These are phyloP conservation scores for Lonicera japonica DNA, from an alignment of 129 eudicot species.

Conservation along the genomic window DNA sequence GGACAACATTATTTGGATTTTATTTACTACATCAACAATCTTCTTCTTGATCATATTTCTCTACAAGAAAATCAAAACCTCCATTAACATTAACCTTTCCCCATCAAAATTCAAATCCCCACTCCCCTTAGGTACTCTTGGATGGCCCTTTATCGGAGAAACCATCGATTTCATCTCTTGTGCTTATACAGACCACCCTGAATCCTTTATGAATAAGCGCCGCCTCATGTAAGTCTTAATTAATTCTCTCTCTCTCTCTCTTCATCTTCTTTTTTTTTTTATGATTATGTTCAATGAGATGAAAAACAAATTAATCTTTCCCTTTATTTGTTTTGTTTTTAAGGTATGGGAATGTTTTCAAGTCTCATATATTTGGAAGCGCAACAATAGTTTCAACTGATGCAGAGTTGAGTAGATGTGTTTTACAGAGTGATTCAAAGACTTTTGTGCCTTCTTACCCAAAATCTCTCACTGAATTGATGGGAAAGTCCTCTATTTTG, in stretches of 20 bases:
- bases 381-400: slow-evolving; percentile 82
- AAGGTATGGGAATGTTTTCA: slow-evolving; percentile 95
- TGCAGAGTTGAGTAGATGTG: slow-evolving; percentile 69
- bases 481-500: slow-evolving; percentile 87
- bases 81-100: neutral
- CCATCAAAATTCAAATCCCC: neutral
- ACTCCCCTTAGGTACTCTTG: slow-evolving; percentile 54
- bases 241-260: neutral
- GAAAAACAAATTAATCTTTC: neutral
- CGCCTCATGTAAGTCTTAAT: slow-evolving; percentile 60
- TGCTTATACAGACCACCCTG: slow-evolving; percentile 76
- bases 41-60: slow-evolving; percentile 14
- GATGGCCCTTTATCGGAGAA: slow-evolving; percentile 92
- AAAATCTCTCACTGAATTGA: slow-evolving; percentile 72
- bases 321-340: neutral
- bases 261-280: too few species aligned
- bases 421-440: slow-evolving; percentile 73
- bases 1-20: slow-evolving; percentile 27
- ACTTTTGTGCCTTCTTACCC: slow-evolving; percentile 87
- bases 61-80: slow-evolving; percentile 11
- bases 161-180: slow-evolving; percentile 74
- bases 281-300: neutral
- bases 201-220: slow-evolving; percentile 78
- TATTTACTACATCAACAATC: slow-evolving; percentile 17
- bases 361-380: slow-evolving; percentile 91